Percentiles rank a stretch among this genome's conserved stretches.
Evolutionary conservation across 2,329 filamentous ascomycete species (phyloP).

Genomic region (Xenoacremonium recifei): DNA sequence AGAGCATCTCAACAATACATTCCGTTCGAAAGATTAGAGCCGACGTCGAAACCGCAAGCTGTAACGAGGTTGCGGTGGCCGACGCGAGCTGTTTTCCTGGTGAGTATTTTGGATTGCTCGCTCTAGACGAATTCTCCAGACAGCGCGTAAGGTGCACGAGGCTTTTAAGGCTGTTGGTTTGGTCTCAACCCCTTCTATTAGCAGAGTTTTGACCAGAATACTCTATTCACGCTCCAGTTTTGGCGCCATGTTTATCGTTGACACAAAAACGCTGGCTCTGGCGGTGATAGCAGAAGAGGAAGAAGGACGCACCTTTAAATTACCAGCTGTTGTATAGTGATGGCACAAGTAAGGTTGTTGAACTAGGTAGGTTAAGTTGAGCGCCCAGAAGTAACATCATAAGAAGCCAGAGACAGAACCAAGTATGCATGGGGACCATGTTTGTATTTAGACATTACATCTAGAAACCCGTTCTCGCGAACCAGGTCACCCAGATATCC

Average conservation of each 20-base stretch:
- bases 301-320: too few species aligned
- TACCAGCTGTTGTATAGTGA: too few species aligned
- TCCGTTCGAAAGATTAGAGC: too few species aligned
- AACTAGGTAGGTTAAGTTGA: too few species aligned
- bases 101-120: neutral
- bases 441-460: constrained; percentile 23
- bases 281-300: neutral
- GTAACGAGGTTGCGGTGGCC: neutral
- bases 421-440: constrained; percentile 2
- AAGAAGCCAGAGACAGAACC: too few species aligned
- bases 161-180: neutral
- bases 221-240: neutral
- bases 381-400: neutral
- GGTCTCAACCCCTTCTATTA: neutral
- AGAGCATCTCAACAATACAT: too few species aligned
- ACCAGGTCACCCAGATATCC: constrained; percentile 11
- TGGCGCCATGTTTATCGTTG: neutral
- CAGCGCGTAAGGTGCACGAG: neutral
- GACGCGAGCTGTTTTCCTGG: neutral
- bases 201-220: neutral
- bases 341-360: too few species aligned
- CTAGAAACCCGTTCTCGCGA: constrained; percentile 12
- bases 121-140: neutral
- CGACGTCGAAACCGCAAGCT: too few species aligned
- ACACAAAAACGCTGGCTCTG: neutral